Percentiles rank a stretch among this genome's conserved stretches.
phyloP scores from a whole-genome alignment of 2,329 filamentous ascomycete species.

The Gaeumannomyces sp. region DNA sequence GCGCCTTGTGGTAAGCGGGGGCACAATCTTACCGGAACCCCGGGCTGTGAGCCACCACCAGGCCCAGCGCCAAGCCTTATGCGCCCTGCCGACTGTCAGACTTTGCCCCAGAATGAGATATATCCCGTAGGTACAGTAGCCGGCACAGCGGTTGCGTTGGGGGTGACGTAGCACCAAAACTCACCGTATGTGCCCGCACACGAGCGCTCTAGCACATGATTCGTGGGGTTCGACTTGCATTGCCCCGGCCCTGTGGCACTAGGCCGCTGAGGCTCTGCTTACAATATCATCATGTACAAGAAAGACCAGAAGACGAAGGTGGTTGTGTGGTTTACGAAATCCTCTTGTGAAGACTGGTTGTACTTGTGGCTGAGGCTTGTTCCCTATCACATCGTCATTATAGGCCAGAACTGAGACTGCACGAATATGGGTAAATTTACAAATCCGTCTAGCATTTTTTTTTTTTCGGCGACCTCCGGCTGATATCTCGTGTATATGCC shows the following conservation, averaged over 20 bases:
- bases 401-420: background rate
- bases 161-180: background rate
- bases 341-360: too few species aligned
- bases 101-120: background rate
- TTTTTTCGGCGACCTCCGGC: background rate
- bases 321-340: background rate
- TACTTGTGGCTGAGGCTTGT: background rate
- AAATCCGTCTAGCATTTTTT: too few species aligned
- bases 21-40: background rate
- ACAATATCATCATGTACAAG: background rate
- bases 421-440: background rate
- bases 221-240: background rate
- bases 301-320: too few species aligned
- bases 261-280: background rate
- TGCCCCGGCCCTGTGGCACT: background rate
- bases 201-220: background rate
- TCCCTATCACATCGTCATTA: background rate
- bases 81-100: slow-evolving; percentile 15
- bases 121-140: background rate
- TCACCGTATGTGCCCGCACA: background rate
- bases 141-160: background rate
- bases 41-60: background rate
- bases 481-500: background rate
- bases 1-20: background rate
- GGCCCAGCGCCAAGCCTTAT: background rate